These are phyloP conservation scores for Murraya paniculata DNA, from an alignment of 345 rosid genomes.

Conservation along the genomic window DNA sequence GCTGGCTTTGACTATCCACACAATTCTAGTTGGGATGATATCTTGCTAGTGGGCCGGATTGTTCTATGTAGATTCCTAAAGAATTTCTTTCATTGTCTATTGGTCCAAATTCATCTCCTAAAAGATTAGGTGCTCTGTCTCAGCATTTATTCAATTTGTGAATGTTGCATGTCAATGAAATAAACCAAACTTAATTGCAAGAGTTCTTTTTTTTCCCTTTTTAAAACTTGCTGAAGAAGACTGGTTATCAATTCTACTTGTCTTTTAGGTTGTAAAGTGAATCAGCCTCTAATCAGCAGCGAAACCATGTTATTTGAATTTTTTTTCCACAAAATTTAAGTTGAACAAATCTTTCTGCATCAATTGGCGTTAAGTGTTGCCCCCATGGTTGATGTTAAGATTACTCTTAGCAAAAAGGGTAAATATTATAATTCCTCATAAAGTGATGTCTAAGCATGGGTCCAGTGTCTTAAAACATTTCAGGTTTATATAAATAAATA, in stretches of 20 bases:
- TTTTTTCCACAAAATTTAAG: background rate
- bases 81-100: background rate
- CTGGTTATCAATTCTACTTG: background rate
- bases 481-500: background rate
- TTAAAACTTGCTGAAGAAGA: background rate
- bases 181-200: background rate
- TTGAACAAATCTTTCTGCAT: background rate
- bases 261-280: background rate
- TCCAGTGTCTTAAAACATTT: background rate
- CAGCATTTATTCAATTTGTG: background rate
- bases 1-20: too few relatives aligned
- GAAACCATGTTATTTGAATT: background rate
- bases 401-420: background rate
- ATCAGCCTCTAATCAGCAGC: background rate
- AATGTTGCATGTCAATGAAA: background rate
- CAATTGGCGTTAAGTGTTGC: background rate
- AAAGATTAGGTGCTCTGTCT: background rate
- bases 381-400: background rate
- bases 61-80: background rate
- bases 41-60: too few relatives aligned
- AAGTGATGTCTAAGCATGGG: background rate
- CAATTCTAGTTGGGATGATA: too few relatives aligned
- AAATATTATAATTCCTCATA: background rate
- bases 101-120: background rate
- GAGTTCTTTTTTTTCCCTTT: too few relatives aligned